Evolutionary conservation across 2,329 filamentous ascomycete species (phyloP).

Genomic region (Geosmithia morbida): DNA sequence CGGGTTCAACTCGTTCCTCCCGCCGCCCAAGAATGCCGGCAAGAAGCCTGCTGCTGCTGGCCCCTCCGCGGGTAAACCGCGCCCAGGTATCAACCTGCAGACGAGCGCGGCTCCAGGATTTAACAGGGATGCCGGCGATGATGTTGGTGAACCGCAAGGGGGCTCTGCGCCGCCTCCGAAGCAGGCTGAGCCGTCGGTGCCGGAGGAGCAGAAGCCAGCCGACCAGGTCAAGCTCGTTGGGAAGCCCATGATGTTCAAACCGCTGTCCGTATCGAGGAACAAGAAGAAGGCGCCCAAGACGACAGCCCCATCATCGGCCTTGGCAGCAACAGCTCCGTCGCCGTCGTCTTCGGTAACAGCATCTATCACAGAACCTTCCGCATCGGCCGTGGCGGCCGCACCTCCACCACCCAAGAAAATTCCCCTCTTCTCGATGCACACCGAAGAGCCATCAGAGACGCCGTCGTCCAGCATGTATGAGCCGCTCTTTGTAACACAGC

Average conservation of each 20-base stretch:
- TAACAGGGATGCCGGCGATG: slow-evolving; percentile 35
- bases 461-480: slow-evolving; percentile 24
- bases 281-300: slow-evolving; percentile 47
- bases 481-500: slow-evolving; percentile 30
- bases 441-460: slow-evolving; percentile 18
- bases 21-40: slow-evolving; percentile 57
- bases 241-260: slow-evolving; percentile 78
- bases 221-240: slow-evolving; percentile 55
- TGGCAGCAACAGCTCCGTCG: background rate
- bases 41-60: slow-evolving; percentile 11
- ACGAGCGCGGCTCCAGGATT: slow-evolving; percentile 78
- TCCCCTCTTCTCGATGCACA: slow-evolving; percentile 54
- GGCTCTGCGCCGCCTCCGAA: slow-evolving; percentile 21
- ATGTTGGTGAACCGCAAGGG: slow-evolving; percentile 8
- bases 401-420: slow-evolving; percentile 33
- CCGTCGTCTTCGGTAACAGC: too few species aligned
- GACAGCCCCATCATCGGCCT: slow-evolving; percentile 1
- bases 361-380: background rate
- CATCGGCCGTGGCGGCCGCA: slow-evolving; percentile 3
- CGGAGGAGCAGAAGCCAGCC: slow-evolving; percentile 41
- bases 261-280: slow-evolving; percentile 69
- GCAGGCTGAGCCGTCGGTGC: slow-evolving; percentile 30
- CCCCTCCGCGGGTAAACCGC: slow-evolving; percentile 12
- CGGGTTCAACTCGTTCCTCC: slow-evolving; percentile 76
- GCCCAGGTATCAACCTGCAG: slow-evolving; percentile 48